Evolutionary conservation across 2,329 filamentous ascomycete species (phyloP).

Genomic region (Graphiopsis chlorocephala): DNA sequence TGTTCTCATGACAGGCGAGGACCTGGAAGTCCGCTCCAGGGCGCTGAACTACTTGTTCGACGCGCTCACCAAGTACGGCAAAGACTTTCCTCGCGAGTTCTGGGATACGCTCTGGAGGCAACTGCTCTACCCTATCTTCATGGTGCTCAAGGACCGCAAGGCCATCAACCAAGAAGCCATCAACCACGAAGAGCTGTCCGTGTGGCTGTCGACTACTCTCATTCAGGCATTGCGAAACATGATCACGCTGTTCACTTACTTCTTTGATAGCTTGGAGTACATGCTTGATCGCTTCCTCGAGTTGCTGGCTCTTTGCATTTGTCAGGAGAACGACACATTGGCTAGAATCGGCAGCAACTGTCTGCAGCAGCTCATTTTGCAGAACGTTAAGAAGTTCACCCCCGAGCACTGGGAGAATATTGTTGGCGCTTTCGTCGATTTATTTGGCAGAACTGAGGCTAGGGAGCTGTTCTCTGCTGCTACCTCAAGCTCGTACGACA

Average conservation of each 20-base stretch:
- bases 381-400: conserved; percentile 91
- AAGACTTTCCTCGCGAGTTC: conserved; percentile 87
- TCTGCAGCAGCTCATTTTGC: conserved; percentile 89
- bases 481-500: conserved; percentile 45
- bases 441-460: conserved; percentile 92
- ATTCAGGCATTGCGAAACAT: conserved; percentile 97
- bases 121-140: conserved; percentile 95
- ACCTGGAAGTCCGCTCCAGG: conserved; percentile 85
- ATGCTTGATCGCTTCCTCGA: conserved; percentile 98
- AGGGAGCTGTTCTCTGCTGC: conserved; percentile 92
- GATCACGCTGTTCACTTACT: conserved; percentile 98
- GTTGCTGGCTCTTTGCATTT: conserved; percentile 91
- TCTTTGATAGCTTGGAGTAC: conserved; percentile 92
- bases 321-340: conserved; percentile 98
- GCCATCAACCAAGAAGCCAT: conserved; percentile 94
- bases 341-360: conserved; percentile 98
- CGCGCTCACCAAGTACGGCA: conserved; percentile 82
- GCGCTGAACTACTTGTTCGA: conserved; percentile 97
- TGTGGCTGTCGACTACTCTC: conserved; percentile 99
- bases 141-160: conserved; percentile 84
- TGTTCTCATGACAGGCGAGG: conserved; percentile 97
- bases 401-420: conserved; percentile 89
- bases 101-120: conserved; percentile 99
- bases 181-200: conserved; percentile 93
- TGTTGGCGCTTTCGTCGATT: conserved; percentile 89